Evolutionary conservation across 208 protist genomes (phyloP), one percentile per base, ranked within the genome.

Genomic region (Leishmania arabica): DNA sequence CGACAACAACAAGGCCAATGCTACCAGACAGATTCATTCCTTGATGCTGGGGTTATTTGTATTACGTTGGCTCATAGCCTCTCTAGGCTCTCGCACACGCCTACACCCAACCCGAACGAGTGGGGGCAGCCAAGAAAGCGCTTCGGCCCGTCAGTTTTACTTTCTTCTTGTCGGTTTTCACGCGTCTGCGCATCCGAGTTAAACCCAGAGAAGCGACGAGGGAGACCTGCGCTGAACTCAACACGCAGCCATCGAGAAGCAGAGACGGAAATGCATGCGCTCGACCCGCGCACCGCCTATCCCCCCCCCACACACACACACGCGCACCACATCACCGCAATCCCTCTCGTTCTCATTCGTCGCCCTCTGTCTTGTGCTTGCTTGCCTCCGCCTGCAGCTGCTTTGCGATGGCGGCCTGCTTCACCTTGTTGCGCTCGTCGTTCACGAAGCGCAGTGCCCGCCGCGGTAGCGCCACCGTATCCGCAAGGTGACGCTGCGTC

Each of bases 391-490:
- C 77, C 47, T 80, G 58, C n/a, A 87, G 80, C 80, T 89, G 81
- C 66, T 85, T 81, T 45, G 88, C 77, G 34, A 91, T 85, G 1
- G 86, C 82, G 27, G 80, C 91, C 77, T 90, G 85, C 79, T 93
- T 89, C 53, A 91, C 82, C 74, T 89, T 86, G 64, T 90, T 90
- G 47, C 86, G 81, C 83, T 91, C 83, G 31, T 75, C 88, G 64
- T 92, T 89, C 27, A 97, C 90, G 51, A 97, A 93, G 13, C 90
- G 90, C 78, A 95, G 78, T 37, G 94, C 91, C 17, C 94, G 91
- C 15, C 94, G 84, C 8, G 94, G 94, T 51, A 97, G 87, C 31
- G 89, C 73, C 0, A 87, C 60, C 13, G 62, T 80, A 37, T 87
- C 72, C 1, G 69, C 60, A 49, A 90, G 68, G 37, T 85, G 42